Evolutionary conservation across 1,284 basidiomycete genomes (phyloP).

Genomic region (Ustilago tritici): DNA sequence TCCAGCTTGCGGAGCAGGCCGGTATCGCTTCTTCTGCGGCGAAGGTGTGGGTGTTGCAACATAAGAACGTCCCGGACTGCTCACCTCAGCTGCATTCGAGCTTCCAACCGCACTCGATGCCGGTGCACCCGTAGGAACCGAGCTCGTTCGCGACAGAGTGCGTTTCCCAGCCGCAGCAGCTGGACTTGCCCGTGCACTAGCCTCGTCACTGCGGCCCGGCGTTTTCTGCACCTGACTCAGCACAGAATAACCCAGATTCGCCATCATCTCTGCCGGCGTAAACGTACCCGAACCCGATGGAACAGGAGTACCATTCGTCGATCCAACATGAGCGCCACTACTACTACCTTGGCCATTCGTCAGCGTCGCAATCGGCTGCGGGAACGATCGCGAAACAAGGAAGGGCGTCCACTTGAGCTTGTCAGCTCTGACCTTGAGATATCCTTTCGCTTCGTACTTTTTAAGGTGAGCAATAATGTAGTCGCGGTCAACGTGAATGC

Average conservation of each 20-base stretch:
- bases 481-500: slow-evolving; percentile 80
- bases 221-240: slow-evolving; percentile 38
- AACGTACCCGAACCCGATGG: slow-evolving; percentile 32
- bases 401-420: slow-evolving; percentile 96
- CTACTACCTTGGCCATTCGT: slow-evolving; percentile 13
- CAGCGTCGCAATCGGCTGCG: slow-evolving; percentile 27
- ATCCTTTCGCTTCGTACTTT: slow-evolving; percentile 82
- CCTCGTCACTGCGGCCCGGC: slow-evolving; percentile 22
- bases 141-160: not conserved
- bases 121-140: not conserved
- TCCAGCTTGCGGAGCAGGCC: slow-evolving; percentile 16
- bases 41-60: slow-evolving; percentile 27
- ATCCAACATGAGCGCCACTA: slow-evolving; percentile 6
- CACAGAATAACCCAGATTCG: slow-evolving; percentile 49
- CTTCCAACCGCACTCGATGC: slow-evolving; percentile 1
- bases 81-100: not conserved
- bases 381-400: slow-evolving; percentile 75
- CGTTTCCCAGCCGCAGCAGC: slow-evolving; percentile 25
- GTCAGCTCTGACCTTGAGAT: slow-evolving; percentile 83
- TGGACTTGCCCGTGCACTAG: slow-evolving; percentile 24
- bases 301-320: slow-evolving; percentile 30
- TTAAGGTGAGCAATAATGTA: slow-evolving; percentile 79
- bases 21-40: slow-evolving; percentile 26
- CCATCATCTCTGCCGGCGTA: slow-evolving; percentile 40
- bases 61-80: slow-evolving; percentile 16